phyloP scores from a whole-genome alignment of 495 filamentous ascomycete species.

The Xylaria grammica region DNA sequence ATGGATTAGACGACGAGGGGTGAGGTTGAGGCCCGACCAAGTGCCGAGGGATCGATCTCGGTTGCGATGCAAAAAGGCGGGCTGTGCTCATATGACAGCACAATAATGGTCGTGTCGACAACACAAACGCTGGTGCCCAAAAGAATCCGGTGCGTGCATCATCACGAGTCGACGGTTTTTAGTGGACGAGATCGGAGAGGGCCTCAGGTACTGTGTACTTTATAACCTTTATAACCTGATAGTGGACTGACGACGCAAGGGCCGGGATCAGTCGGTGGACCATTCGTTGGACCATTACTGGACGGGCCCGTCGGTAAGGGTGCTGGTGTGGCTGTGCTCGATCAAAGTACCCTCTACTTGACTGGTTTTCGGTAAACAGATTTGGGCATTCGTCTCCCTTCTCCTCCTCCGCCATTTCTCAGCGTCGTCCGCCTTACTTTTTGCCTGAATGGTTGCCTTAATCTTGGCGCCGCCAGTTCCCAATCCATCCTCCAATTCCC shows the following conservation, averaged over 20 bases:
- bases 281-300: too few species aligned
- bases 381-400: background rate
- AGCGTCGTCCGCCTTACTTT: slow-evolving; percentile 40
- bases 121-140: background rate
- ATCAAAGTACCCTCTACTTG: background rate
- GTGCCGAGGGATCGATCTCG: background rate
- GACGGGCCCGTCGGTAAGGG: background rate
- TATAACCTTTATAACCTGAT: background rate
- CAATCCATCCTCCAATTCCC: background rate
- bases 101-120: background rate
- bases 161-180: background rate
- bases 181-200: background rate
- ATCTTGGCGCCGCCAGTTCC: slow-evolving; percentile 16
- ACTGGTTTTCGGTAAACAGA: slow-evolving; percentile 10
- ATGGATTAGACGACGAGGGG: background rate
- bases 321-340: slow-evolving; percentile 7
- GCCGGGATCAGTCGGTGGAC: too few species aligned
- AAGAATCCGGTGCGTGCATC: background rate
- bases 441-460: slow-evolving; percentile 23
- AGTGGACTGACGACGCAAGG: too few species aligned
- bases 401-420: background rate
- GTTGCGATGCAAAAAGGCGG: background rate
- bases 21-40: background rate
- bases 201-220: background rate
- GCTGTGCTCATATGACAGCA: slow-evolving; percentile 2